Percentiles rank a stretch among this genome's conserved stretches.
phyloP scores from a whole-genome alignment of 2,329 filamentous ascomycete species.

The Chalaropsis ovoidea region DNA sequence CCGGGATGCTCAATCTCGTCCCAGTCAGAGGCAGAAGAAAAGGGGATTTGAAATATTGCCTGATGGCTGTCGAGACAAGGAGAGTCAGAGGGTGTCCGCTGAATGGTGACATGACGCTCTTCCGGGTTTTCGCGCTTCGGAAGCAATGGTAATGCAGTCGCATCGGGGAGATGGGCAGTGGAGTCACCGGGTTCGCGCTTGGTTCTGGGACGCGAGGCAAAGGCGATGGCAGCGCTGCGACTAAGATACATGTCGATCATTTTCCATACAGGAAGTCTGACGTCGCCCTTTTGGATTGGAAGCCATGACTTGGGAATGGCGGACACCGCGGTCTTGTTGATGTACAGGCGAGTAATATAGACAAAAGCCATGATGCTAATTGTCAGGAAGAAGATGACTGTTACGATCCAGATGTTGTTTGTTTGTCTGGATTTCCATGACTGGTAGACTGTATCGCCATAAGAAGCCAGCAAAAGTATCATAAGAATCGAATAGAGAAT shows the following conservation, averaged over 20 bases:
- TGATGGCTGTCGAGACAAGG: not conserved
- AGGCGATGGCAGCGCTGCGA: constrained; percentile 71
- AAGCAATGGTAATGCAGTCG: not conserved
- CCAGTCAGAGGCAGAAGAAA: constrained; percentile 46
- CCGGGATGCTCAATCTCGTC: constrained; percentile 75
- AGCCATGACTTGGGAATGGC: constrained; percentile 81
- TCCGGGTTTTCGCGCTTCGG: constrained; percentile 1
- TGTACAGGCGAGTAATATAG: constrained; percentile 76
- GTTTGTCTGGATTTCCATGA: constrained; percentile 55
- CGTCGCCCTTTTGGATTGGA: constrained; percentile 74
- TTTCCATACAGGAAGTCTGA: constrained; percentile 61
- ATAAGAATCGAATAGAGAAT: constrained; percentile 64
- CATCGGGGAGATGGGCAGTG: not conserved
- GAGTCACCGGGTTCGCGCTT: constrained; percentile 1
- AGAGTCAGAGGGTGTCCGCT: not conserved
- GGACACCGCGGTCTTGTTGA: constrained; percentile 66
- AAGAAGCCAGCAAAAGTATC: constrained; percentile 66
- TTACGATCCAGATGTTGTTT: constrained; percentile 76
- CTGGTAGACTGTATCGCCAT: constrained; percentile 70
- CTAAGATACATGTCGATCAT: constrained; percentile 64
- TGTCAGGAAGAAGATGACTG: constrained; percentile 64
- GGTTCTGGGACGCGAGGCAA: constrained; percentile 59
- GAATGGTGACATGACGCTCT: not conserved
- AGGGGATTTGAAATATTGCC: not conserved
- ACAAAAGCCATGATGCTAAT: constrained; percentile 61